Conservation (phyloP, 371 early-diverging fungal genomes). For the Haplosporangium sp. region DNA sequence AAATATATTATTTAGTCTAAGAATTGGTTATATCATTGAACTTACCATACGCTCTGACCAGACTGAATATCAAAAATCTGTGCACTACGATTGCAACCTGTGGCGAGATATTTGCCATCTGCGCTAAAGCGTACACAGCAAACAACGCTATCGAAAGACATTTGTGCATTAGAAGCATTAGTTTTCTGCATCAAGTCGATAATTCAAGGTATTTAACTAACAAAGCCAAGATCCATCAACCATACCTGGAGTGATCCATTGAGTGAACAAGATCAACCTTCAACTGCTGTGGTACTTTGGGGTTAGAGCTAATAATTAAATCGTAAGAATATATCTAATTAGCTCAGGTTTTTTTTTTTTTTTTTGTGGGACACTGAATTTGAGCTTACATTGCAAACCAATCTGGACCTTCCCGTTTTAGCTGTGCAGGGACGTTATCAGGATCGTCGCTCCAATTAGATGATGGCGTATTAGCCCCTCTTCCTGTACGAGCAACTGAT, state of each 20-base stretch:
- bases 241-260: constrained; percentile 81
- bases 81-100: constrained; percentile 94
- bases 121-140: constrained; percentile 97
- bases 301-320: constrained; percentile 69
- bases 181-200: background rate
- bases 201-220: background rate
- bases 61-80: constrained; percentile 89
- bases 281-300: constrained; percentile 75
- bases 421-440: constrained; percentile 80
- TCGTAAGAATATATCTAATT: background rate
- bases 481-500: constrained; percentile 27
- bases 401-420: constrained; percentile 91
- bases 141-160: constrained; percentile 76
- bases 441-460: constrained; percentile 85
- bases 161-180: background rate
- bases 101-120: constrained; percentile 93
- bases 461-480: constrained; percentile 58
- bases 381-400: constrained; percentile 87
- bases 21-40: background rate
- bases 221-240: background rate
- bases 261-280: constrained; percentile 89
- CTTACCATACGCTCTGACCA: constrained; percentile 78
- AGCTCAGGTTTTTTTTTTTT: background rate
- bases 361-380: background rate
- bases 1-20: background rate